Percentiles rank a stretch among this genome's conserved stretches.
phyloP scores from a whole-genome alignment of 2,329 filamentous ascomycete genomes.

The Calonectria honghensis region DNA sequence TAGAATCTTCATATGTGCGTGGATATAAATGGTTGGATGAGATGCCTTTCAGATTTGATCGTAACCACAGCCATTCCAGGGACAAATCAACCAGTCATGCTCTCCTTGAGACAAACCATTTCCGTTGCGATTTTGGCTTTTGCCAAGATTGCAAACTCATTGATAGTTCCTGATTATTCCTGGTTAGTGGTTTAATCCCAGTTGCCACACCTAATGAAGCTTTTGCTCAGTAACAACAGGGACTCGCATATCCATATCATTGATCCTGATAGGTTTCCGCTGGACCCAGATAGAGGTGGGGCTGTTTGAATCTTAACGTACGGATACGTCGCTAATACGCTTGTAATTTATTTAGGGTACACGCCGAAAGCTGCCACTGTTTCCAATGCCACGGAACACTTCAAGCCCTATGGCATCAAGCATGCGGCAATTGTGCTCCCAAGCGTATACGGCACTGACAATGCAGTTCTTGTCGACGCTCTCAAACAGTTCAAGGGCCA shows the following conservation, averaged over 20 bases:
- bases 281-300: constrained; percentile 10
- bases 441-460: constrained; percentile 9
- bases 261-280: constrained; percentile 8
- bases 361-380: constrained; percentile 18
- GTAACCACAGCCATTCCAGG: neutral
- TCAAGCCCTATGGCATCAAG: constrained; percentile 14
- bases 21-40: neutral
- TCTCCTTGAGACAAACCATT: neutral
- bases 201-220: no score
- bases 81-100: neutral
- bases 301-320: no score
- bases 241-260: constrained; percentile 24
- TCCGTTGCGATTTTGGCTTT: neutral
- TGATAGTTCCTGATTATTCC: neutral
- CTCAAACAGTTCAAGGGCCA: constrained; percentile 7
- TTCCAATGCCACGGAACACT: constrained; percentile 11
- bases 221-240: neutral
- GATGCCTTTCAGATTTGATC: neutral
- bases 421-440: constrained; percentile 16
- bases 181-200: neutral
- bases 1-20: neutral
- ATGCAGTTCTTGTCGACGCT: constrained; percentile 7
- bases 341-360: neutral
- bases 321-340: neutral
- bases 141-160: neutral